Percentiles rank a stretch among this genome's conserved stretches.
These are phyloP conservation scores for Linnemannia elongata DNA, from an alignment of 192 early-diverging fungal genomes.

Conservation along the genomic window DNA sequence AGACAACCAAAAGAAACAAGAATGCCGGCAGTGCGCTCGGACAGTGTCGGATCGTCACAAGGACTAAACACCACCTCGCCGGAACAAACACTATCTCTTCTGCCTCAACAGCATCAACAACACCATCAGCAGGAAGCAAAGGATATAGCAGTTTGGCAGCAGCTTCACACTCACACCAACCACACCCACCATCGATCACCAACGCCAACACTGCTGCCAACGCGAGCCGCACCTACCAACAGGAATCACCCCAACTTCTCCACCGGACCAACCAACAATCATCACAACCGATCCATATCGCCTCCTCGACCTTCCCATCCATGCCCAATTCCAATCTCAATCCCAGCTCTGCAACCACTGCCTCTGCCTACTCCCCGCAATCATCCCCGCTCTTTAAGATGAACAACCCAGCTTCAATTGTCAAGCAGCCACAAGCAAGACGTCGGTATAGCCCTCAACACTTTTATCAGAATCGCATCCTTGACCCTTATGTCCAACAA, in stretches of 20 bases:
- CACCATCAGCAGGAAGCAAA: not conserved
- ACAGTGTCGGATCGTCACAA: conserved; percentile 30
- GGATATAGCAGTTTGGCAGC: conserved; percentile 29
- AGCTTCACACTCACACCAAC: conserved; percentile 5
- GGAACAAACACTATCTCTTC: not conserved
- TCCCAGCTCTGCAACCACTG: not conserved
- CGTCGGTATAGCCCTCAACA: conserved; percentile 61
- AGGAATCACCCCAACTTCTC: not conserved
- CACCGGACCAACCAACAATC: conserved; percentile 5
- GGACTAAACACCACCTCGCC: conserved; percentile 9
- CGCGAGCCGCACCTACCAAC: not conserved
- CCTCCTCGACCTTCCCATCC: not conserved
- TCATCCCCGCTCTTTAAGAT: conserved; percentile 32
- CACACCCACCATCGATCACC: conserved; percentile 10
- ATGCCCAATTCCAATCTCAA: not conserved
- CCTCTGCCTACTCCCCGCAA: conserved; percentile 18
- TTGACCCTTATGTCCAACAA: conserved; percentile 88
- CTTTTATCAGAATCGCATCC: conserved; percentile 93
- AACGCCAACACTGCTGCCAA: not conserved
- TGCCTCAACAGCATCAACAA: not conserved
- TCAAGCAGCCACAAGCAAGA: conserved; percentile 17
- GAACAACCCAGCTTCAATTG: conserved; percentile 30
- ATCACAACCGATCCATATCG: conserved; percentile 4
- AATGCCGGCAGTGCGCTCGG: conserved; percentile 26
- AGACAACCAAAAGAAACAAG: not conserved